Evolutionary conservation across 192 early-diverging fungal species (phyloP).

Genomic region (Coemansia furcata): DNA sequence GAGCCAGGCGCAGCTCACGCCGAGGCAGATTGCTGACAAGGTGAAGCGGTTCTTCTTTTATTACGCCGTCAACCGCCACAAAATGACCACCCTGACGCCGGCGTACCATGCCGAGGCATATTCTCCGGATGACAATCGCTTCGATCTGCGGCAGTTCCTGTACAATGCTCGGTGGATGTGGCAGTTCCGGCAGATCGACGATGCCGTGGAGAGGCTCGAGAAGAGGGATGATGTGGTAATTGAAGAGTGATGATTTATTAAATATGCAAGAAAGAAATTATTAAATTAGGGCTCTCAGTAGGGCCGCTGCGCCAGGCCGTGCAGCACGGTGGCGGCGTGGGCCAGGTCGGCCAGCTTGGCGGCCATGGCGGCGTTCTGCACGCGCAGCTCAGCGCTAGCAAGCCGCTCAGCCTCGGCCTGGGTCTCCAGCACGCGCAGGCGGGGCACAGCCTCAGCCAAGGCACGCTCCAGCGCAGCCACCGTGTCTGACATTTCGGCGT

Average conservation of each 20-base stretch:
- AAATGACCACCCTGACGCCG: conserved; percentile 96
- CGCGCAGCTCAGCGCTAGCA: conserved; percentile 11
- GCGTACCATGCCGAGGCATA: conserved; percentile 94
- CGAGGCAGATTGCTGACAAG: conserved; percentile 75
- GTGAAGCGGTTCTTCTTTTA: conserved; percentile 97
- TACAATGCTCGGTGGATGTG: conserved; percentile 90
- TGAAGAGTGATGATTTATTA: neutral
- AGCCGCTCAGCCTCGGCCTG: conserved; percentile 18
- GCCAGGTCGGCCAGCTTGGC: conserved; percentile 19
- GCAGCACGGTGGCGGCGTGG: neutral
- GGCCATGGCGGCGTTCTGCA: conserved; percentile 11
- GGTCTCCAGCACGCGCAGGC: conserved; percentile 31
- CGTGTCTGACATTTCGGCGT: conserved; percentile 8
- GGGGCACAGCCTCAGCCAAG: conserved; percentile 27
- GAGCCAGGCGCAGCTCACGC: conserved; percentile 35
- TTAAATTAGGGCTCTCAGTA: neutral
- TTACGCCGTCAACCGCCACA: conserved; percentile 98
- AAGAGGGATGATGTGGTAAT: neutral
- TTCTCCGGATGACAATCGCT: conserved; percentile 96
- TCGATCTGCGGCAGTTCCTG: conserved; percentile 93
- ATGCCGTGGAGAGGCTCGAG: conserved; percentile 39
- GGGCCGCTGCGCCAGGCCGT: neutral
- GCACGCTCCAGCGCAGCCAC: conserved; percentile 23
- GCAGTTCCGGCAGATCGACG: conserved; percentile 90
- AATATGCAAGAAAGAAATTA: neutral